Conservation (phyloP, 192 early-diverging fungal species). For the Linnemannia exigua region DNA sequence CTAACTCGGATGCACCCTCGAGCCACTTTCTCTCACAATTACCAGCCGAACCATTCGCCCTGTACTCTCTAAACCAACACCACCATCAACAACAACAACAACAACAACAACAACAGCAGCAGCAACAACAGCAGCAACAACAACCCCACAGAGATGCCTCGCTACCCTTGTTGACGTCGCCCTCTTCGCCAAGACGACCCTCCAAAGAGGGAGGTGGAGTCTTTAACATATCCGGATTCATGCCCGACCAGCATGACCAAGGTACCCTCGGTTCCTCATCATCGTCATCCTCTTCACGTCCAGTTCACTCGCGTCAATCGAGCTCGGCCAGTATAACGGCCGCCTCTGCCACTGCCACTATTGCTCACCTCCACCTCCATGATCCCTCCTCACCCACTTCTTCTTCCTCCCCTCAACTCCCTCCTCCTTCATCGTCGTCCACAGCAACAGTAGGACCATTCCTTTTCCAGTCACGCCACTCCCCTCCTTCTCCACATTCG, state of each 20-base stretch:
- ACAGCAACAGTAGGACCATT: neutral
- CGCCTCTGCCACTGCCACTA: neutral
- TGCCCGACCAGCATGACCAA: neutral
- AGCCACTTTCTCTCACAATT: neutral
- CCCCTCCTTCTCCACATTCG: neutral
- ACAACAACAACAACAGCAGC: neutral
- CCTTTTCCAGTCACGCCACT: slow-evolving; percentile 5
- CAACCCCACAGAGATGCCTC: neutral
- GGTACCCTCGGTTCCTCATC: neutral
- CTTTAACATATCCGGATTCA: neutral
- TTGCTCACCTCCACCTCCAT: neutral
- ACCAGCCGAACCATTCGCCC: slow-evolving; percentile 17
- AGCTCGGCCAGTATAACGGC: neutral
- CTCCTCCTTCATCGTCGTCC: slow-evolving; percentile 9
- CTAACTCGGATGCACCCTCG: neutral
- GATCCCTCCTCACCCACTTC: neutral
- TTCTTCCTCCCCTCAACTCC: neutral
- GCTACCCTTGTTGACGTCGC: neutral
- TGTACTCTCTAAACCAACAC: slow-evolving; percentile 15
- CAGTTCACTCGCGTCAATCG: neutral
- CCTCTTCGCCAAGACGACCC: neutral
- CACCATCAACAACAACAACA: neutral
- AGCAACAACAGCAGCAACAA: neutral
- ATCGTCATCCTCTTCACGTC: neutral
- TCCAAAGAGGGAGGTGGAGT: neutral